Evolutionary conservation across 2,329 filamentous ascomycete species (phyloP).

Genomic region (Epichloe coenophiala): DNA sequence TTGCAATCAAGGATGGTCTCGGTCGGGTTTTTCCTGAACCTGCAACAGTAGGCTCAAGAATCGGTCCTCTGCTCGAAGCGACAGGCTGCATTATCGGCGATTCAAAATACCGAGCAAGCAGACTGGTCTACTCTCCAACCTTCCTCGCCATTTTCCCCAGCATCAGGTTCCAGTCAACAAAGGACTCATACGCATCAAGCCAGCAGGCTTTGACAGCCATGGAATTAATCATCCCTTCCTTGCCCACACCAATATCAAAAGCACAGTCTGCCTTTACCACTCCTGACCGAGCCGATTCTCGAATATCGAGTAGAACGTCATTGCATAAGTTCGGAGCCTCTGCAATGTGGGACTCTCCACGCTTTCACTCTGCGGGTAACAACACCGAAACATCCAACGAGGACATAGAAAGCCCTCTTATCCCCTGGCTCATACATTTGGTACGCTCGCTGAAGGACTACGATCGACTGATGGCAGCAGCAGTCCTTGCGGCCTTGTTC

Average conservation of each 20-base stretch:
- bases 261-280: conserved; percentile 13
- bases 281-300: conserved; percentile 14
- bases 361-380: conserved; percentile 13
- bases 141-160: conserved; percentile 57
- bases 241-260: conserved; percentile 29
- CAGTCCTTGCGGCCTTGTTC: conserved; percentile 55
- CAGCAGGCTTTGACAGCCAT: conserved; percentile 34
- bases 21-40: conserved; percentile 46
- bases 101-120: conserved; percentile 64
- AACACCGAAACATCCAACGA: conserved; percentile 29
- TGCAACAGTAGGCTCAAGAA: conserved; percentile 41
- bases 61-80: conserved; percentile 63
- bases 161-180: conserved; percentile 35
- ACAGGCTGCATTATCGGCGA: conserved; percentile 63
- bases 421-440: conserved; percentile 59
- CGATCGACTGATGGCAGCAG: conserved; percentile 54
- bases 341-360: conserved; percentile 19
- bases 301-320: conserved; percentile 16
- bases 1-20: conserved; percentile 40
- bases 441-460: conserved; percentile 43
- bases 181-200: conserved; percentile 31
- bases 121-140: conserved; percentile 54
- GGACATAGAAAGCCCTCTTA: conserved; percentile 54
- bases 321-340: conserved; percentile 16
- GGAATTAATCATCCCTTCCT: conserved; percentile 49